A percentile compares a stretch with the other conserved stretches of the same genome.
Evolutionary conservation across 345 rosid genomes (phyloP).

Genomic region (Eucalyptus erythrocorys): DNA sequence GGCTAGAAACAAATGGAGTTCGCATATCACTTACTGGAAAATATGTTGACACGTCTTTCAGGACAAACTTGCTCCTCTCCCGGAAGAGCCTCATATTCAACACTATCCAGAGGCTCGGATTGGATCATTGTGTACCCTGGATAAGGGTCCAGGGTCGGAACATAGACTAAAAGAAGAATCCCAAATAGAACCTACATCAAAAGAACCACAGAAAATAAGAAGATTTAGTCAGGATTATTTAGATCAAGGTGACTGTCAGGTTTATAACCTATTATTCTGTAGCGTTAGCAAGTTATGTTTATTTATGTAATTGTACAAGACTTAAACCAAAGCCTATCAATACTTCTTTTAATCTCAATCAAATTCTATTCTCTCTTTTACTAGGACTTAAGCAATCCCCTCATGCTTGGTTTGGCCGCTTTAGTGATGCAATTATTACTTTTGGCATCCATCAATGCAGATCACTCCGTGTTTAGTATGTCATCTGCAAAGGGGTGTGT

Average conservation of each 20-base stretch:
- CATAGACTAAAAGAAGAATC: slow-evolving; percentile 50
- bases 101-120: slow-evolving; percentile 30
- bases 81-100: slow-evolving; percentile 69
- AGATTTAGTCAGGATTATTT: neutral
- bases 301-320: too few relatives aligned
- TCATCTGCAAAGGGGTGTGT: too few relatives aligned
- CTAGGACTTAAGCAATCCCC: too few relatives aligned
- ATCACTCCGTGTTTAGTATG: too few relatives aligned
- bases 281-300: too few relatives aligned
- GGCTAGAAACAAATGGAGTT: neutral
- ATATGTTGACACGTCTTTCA: slow-evolving; percentile 50
- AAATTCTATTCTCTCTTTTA: too few relatives aligned
- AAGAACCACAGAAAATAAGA: neutral
- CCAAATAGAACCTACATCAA: slow-evolving; percentile 60
- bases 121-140: slow-evolving; percentile 49
- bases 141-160: slow-evolving; percentile 55
- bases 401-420: too few relatives aligned
- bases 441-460: too few relatives aligned
- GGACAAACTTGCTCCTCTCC: slow-evolving; percentile 76
- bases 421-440: too few relatives aligned
- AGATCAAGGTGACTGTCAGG: neutral
- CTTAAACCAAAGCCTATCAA: too few relatives aligned
- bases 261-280: too few relatives aligned
- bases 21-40: slow-evolving; percentile 50
- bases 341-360: too few relatives aligned